phyloP scores from a whole-genome alignment of 768 basidiomycete genomes.

The Leccinum fibrillosum region DNA sequence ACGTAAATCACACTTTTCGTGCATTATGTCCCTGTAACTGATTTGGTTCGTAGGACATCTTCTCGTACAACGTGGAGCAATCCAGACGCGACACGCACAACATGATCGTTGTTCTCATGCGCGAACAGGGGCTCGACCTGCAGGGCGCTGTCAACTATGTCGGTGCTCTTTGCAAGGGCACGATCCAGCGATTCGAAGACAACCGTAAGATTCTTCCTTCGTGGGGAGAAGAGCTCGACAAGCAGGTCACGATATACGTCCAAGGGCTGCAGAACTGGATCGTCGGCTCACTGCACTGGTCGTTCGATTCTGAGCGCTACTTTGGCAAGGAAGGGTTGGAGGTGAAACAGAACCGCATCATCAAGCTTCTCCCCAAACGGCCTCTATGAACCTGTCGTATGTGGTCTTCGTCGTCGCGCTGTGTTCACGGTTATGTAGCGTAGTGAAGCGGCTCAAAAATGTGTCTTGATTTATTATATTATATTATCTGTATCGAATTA shows the following conservation, averaged over 20 bases:
- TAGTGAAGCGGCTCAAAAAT: neutral
- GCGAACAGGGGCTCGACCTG: constrained; percentile 50
- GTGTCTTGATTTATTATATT: neutral
- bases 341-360: constrained; percentile 51
- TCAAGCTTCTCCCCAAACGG: constrained; percentile 47
- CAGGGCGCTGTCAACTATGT: constrained; percentile 65
- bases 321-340: constrained; percentile 56
- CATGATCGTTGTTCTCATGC: constrained; percentile 70
- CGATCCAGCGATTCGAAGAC: constrained; percentile 50
- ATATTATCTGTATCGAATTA: constrained; percentile 7
- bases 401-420: neutral
- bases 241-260: constrained; percentile 55
- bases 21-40: neutral
- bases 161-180: constrained; percentile 55
- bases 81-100: constrained; percentile 67
- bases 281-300: constrained; percentile 71
- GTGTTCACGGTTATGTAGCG: neutral
- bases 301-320: constrained; percentile 65
- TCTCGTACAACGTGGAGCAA: constrained; percentile 76
- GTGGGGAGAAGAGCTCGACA: constrained; percentile 60
- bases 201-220: constrained; percentile 51
- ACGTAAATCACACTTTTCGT: constrained; percentile 26
- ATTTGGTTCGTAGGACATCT: constrained; percentile 52
- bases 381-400: constrained; percentile 15
- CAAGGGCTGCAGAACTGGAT: constrained; percentile 70